Conservation (phyloP, 2,329 filamentous ascomycete genomes). For the Alternaria gansuensis region DNA sequence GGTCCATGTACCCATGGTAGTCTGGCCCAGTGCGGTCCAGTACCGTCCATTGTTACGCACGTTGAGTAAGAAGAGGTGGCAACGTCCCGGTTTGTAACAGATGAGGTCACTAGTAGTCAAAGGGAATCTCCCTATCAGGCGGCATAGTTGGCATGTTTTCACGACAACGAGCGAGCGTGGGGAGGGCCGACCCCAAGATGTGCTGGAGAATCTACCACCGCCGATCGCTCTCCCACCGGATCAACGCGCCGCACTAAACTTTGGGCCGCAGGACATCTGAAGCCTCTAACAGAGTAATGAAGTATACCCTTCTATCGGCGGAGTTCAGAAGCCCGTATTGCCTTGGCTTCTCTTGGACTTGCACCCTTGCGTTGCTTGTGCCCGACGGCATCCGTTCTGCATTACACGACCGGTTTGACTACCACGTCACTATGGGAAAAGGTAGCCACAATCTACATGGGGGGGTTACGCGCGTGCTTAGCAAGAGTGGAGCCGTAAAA, state of each 20-base stretch:
- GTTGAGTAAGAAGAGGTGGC: constrained; percentile 16
- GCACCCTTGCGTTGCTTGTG: constrained; percentile 52
- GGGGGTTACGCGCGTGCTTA: constrained; percentile 42
- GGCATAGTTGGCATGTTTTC: constrained; percentile 15
- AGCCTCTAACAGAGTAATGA: constrained; percentile 32
- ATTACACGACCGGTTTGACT: constrained; percentile 45
- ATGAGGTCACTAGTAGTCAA: constrained; percentile 7
- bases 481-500: constrained; percentile 33
- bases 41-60: constrained; percentile 27
- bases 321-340: constrained; percentile 41
- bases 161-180: constrained; percentile 20
- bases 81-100: constrained; percentile 4
- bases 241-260: constrained; percentile 27
- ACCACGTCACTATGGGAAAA: constrained; percentile 48
- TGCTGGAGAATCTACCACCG: constrained; percentile 25
- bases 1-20: constrained; percentile 26
- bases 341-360: constrained; percentile 48
- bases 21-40: constrained; percentile 18
- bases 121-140: neutral
- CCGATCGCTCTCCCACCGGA: constrained; percentile 28
- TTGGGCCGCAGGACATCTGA: constrained; percentile 40
- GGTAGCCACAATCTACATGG: constrained; percentile 35
- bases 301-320: constrained; percentile 39
- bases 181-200: constrained; percentile 28
- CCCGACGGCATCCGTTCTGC: constrained; percentile 38